These are phyloP conservation scores for Henckelia pumila DNA, from an alignment of 257 asterid genomes.

Conservation along the genomic window DNA sequence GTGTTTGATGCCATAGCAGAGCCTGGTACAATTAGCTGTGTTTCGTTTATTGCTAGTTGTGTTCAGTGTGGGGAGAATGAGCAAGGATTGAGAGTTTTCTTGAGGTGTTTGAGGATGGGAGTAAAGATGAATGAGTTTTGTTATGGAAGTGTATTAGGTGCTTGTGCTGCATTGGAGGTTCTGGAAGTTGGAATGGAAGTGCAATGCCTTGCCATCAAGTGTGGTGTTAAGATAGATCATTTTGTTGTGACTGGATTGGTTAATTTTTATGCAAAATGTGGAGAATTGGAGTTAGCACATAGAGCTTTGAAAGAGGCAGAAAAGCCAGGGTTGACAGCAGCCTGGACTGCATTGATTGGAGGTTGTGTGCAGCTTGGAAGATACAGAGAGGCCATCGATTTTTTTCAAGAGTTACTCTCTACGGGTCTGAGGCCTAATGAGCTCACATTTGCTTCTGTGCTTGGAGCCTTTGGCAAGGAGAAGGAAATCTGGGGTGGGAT, in stretches of 20 bases:
- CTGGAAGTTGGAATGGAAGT: conserved; percentile 58
- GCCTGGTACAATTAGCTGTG: conserved; percentile 58
- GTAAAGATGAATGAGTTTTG: conserved; percentile 55
- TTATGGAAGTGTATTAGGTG: conserved; percentile 54
- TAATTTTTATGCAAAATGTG: conserved; percentile 72
- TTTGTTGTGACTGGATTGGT: conserved; percentile 60
- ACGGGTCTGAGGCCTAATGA: conserved; percentile 56
- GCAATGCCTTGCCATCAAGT: conserved; percentile 52
- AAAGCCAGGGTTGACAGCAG: conserved; percentile 49
- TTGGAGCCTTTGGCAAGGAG: conserved; percentile 65
- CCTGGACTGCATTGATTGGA: conserved; percentile 85
- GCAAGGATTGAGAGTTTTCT: conserved; percentile 55
- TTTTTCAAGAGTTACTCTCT: conserved; percentile 46
- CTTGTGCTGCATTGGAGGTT: conserved; percentile 54
- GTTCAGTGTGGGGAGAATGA: conserved; percentile 54
- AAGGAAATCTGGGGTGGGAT: conserved; percentile 42
- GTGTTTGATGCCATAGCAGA: conserved; percentile 58
- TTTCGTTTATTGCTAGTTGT: conserved; percentile 55
- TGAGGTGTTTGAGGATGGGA: conserved; percentile 48
- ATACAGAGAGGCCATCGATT: conserved; percentile 44
- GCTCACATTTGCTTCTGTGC: conserved; percentile 56
- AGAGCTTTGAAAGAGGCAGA: conserved; percentile 51
- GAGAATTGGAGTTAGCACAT: conserved; percentile 48
- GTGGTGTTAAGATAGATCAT: conserved; percentile 53
- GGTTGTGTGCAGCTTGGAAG: conserved; percentile 57